phyloP scores from a whole-genome alignment of 371 early-diverging fungal genomes.

The Enterospora canceri region DNA sequence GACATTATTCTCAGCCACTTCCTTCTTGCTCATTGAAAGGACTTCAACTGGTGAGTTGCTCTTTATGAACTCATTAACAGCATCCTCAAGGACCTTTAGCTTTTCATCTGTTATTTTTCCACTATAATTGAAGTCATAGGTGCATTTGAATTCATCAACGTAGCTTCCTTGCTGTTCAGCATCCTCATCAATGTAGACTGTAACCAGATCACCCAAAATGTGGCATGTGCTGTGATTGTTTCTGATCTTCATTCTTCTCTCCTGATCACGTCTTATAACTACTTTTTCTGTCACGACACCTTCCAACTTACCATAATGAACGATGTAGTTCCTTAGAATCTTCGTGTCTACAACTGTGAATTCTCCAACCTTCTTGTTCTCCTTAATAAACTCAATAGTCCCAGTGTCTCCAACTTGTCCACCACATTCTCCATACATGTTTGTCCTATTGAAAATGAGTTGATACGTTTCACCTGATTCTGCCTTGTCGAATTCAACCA shows the following conservation, averaged over 20 bases:
- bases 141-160: conserved; percentile 81
- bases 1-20: conserved; percentile 81
- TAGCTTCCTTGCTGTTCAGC: conserved; percentile 83
- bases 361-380: conserved; percentile 53
- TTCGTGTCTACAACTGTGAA: conserved; percentile 75
- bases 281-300: conserved; percentile 65
- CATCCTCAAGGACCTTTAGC: conserved; percentile 66
- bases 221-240: conserved; percentile 95
- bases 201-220: conserved; percentile 82
- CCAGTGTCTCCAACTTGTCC: conserved; percentile 96
- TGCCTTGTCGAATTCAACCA: conserved; percentile 36
- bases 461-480: conserved; percentile 60
- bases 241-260: conserved; percentile 69
- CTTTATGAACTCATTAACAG: conserved; percentile 67
- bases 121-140: conserved; percentile 80
- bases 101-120: conserved; percentile 66
- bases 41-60: conserved; percentile 68
- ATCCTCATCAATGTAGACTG: conserved; percentile 60
- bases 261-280: conserved; percentile 65
- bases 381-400: conserved; percentile 66
- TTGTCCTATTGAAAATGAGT: conserved; percentile 83
- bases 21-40: conserved; percentile 72
- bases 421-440: conserved; percentile 94
- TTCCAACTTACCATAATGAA: conserved; percentile 75
- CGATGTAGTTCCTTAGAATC: conserved; percentile 78